These are phyloP conservation scores for Exophiala calicioides DNA, from an alignment of 2,329 filamentous ascomycete genomes.

Conservation along the genomic window DNA sequence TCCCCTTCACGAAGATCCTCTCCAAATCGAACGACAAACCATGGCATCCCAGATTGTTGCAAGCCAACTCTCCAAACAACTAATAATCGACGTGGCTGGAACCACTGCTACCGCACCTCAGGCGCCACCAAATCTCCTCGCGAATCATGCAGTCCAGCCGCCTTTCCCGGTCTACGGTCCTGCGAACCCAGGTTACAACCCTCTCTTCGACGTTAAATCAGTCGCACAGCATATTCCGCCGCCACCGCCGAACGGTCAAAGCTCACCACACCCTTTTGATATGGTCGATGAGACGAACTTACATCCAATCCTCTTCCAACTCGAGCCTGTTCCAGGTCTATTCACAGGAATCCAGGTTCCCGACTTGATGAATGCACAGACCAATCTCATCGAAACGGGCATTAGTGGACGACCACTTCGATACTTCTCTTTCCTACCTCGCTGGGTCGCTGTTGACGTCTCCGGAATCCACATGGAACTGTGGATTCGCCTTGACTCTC, in stretches of 20 bases:
- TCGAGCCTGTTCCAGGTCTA: slow-evolving; percentile 13
- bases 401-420: slow-evolving; percentile 13
- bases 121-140: neutral
- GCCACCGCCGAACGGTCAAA: slow-evolving; percentile 6
- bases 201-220: neutral
- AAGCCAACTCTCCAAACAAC: slow-evolving; percentile 6
- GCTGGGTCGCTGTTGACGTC: slow-evolving; percentile 22
- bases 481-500: slow-evolving; percentile 23
- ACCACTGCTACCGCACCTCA: neutral
- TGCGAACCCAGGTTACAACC: slow-evolving; percentile 19
- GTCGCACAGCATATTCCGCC: slow-evolving; percentile 4
- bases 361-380: slow-evolving; percentile 11
- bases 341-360: slow-evolving; percentile 8
- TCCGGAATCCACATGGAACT: slow-evolving; percentile 23
- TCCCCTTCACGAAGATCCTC: neutral
- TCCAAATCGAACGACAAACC: neutral
- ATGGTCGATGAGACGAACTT: slow-evolving; percentile 15
- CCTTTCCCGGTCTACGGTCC: slow-evolving; percentile 16
- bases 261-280: slow-evolving; percentile 17
- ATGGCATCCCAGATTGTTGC: slow-evolving; percentile 10
- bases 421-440: slow-evolving; percentile 25
- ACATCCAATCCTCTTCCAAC: slow-evolving; percentile 23
- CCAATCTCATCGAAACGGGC: slow-evolving; percentile 4
- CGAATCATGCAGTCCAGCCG: slow-evolving; percentile 10
- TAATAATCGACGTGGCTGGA: slow-evolving; percentile 11